Percentiles rank a stretch among this genome's conserved stretches.
phyloP scores from a whole-genome alignment of 305 asterid genomes.

The Fraxinus floribunda region DNA sequence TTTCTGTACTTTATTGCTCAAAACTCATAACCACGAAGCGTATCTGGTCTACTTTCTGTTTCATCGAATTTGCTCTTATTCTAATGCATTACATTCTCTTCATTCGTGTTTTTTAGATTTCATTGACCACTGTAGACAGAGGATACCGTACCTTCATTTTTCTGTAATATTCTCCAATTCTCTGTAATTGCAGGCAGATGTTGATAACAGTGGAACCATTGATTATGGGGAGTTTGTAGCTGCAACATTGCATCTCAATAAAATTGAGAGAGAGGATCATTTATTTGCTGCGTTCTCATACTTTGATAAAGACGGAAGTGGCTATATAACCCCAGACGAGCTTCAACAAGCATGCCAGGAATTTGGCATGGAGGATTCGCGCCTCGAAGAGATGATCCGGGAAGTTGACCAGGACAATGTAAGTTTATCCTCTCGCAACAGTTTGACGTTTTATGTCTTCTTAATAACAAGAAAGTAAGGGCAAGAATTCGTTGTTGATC shows the following conservation, averaged over 20 bases:
- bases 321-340: slow-evolving; percentile 83
- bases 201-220: slow-evolving; percentile 75
- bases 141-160: background rate
- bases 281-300: slow-evolving; percentile 76
- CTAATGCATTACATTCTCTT: background rate
- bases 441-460: too few relatives aligned
- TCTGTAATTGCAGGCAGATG: slow-evolving; percentile 58
- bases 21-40: background rate
- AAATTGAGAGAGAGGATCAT: slow-evolving; percentile 73
- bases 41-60: background rate
- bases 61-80: background rate
- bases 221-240: slow-evolving; percentile 80
- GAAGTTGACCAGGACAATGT: slow-evolving; percentile 92
- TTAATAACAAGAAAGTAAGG: background rate
- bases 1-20: background rate
- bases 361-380: slow-evolving; percentile 75
- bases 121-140: background rate
- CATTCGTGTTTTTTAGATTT: background rate
- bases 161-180: background rate
- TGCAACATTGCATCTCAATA: slow-evolving; percentile 72
- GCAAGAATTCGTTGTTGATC: background rate
- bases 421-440: slow-evolving; percentile 28
- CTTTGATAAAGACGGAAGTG: slow-evolving; percentile 90
- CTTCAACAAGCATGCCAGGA: slow-evolving; percentile 89
- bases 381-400: slow-evolving; percentile 87